A percentile compares a stretch with the other conserved stretches of the same genome.
Conservation (phyloP, 768 basidiomycete genomes). For the Russula compacta region DNA sequence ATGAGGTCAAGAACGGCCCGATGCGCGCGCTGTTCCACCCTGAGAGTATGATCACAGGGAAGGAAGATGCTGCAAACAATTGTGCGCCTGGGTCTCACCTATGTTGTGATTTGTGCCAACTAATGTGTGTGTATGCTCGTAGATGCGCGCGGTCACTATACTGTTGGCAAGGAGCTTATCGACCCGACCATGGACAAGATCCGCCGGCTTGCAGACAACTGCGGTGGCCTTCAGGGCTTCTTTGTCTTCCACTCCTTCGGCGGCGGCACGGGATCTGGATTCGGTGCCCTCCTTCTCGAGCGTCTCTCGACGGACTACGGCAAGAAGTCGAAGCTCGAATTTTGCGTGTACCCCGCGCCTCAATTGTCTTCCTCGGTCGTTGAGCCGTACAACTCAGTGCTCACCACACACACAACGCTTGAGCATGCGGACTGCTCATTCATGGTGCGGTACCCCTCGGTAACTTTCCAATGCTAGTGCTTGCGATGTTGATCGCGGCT, state of each 20-base stretch:
- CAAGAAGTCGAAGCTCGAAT: conserved; percentile 98
- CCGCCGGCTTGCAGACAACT: conserved; percentile 92
- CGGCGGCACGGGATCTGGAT: conserved; percentile 97
- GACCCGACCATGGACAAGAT: conserved; percentile 94
- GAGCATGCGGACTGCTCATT: conserved; percentile 99
- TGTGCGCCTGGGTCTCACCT: conserved; percentile 43
- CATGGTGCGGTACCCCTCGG: conserved; percentile 53
- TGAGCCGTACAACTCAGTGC: conserved; percentile 94
- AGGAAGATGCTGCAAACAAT: conserved; percentile 99
- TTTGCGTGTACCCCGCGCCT: conserved; percentile 93
- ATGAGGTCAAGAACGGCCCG: conserved; percentile 87
- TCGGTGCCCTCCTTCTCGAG: conserved; percentile 93
- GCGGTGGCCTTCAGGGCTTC: conserved; percentile 94
- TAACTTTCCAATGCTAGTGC: neutral
- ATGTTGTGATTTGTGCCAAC: conserved; percentile 3
- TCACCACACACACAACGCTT: conserved; percentile 96
- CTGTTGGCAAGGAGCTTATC: conserved; percentile 96
- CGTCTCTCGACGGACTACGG: conserved; percentile 95
- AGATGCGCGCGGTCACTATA: conserved; percentile 99
- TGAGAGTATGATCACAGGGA: conserved; percentile 92
- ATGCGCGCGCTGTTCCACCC: conserved; percentile 96
- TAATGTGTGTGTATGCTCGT: conserved; percentile 6
- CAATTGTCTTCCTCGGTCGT: conserved; percentile 91
- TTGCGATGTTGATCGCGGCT: neutral
- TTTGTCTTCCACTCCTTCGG: conserved; percentile 99